phyloP scores from a whole-genome alignment of 139 green algal genomes.

The Desmodesmus armatus region DNA sequence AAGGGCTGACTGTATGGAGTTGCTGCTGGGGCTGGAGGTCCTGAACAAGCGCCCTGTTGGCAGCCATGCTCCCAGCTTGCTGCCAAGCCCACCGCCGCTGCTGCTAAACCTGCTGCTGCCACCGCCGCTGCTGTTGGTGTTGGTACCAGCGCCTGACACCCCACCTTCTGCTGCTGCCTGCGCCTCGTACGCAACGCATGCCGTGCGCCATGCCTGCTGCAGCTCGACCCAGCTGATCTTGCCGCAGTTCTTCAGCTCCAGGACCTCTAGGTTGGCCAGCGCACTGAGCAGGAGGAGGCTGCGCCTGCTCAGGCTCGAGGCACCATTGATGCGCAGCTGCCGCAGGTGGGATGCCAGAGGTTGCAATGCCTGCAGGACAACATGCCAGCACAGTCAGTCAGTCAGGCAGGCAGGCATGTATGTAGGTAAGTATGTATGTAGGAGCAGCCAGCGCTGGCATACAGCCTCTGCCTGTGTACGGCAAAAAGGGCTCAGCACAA shows the following conservation, averaged over 20 bases:
- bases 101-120: background rate
- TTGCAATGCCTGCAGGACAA: constrained; percentile 13
- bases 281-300: constrained; percentile 25
- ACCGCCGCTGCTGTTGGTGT: background rate
- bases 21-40: constrained; percentile 30
- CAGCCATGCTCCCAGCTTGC: constrained; percentile 16
- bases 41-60: constrained; percentile 10
- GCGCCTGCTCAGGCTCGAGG: background rate
- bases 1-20: background rate
- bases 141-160: background rate
- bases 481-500: no score
- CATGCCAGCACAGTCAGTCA: no score
- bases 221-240: constrained; percentile 44
- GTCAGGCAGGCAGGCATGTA: no score
- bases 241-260: constrained; percentile 43
- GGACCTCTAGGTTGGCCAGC: background rate
- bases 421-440: no score
- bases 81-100: background rate
- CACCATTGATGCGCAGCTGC: constrained; percentile 30
- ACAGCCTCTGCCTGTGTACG: background rate
- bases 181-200: constrained; percentile 10
- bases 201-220: constrained; percentile 25
- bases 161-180: background rate
- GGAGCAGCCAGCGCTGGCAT: background rate
- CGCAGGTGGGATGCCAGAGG: background rate